Evolutionary conservation across 192 early-diverging fungal species (phyloP).

Genomic region (Linnemannia zychae): DNA sequence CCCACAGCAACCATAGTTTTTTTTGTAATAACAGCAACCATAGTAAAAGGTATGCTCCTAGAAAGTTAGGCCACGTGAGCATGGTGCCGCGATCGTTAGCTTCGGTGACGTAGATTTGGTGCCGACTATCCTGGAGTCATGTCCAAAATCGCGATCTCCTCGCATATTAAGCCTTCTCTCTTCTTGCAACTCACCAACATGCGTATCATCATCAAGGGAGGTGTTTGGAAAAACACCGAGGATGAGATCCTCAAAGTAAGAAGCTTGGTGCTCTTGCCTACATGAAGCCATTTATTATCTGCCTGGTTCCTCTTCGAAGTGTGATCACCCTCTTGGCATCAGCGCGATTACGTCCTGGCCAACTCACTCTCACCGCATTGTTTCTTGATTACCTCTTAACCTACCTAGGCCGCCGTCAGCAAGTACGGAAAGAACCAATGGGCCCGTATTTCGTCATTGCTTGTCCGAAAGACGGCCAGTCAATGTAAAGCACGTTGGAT

Average conservation of each 20-base stretch:
- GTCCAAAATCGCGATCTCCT: not conserved
- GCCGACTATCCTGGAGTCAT: not conserved
- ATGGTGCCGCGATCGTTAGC: not conserved
- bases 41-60: not conserved
- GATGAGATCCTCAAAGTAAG: constrained; percentile 94
- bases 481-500: constrained; percentile 99
- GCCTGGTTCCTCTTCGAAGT: too few species aligned
- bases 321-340: not conserved
- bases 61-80: constrained; percentile 9
- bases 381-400: too few species aligned
- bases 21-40: constrained; percentile 10
- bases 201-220: constrained; percentile 86
- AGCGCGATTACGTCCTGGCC: not conserved
- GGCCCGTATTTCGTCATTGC: constrained; percentile 96
- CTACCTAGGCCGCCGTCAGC: constrained; percentile 92
- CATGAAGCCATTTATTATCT: too few species aligned
- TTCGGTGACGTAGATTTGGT: not conserved
- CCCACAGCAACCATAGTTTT: too few species aligned
- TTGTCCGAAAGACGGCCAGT: constrained; percentile 96
- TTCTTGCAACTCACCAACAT: constrained; percentile 28
- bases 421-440: constrained; percentile 99
- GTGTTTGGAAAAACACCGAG: constrained; percentile 99
- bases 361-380: not conserved
- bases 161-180: not conserved
- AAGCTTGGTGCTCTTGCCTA: too few species aligned